These are phyloP conservation scores for Pyrenophora teres DNA, from an alignment of 2,329 filamentous ascomycete species.

Conservation along the genomic window DNA sequence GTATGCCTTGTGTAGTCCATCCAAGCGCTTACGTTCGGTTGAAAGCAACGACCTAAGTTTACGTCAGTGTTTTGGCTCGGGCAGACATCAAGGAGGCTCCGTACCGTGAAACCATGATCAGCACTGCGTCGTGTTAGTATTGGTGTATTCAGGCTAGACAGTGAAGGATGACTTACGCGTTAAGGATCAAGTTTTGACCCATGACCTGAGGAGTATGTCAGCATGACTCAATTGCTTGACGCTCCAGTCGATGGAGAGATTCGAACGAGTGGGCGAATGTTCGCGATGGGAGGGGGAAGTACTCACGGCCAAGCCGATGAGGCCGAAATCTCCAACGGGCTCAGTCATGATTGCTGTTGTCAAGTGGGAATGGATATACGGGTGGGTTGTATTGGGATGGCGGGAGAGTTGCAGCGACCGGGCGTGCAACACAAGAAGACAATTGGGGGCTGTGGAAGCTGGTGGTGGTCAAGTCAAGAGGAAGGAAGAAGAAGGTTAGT, in stretches of 20 bases:
- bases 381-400: slow-evolving; percentile 27
- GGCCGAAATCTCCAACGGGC: slow-evolving; percentile 56
- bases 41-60: slow-evolving; percentile 74
- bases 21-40: slow-evolving; percentile 73
- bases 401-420: slow-evolving; percentile 34
- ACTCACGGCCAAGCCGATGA: slow-evolving; percentile 57
- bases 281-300: neutral
- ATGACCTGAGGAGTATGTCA: slow-evolving; percentile 44
- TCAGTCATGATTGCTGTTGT: slow-evolving; percentile 44
- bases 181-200: slow-evolving; percentile 62
- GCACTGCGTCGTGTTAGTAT: slow-evolving; percentile 45
- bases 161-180: slow-evolving; percentile 49
- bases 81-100: neutral
- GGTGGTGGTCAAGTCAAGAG: slow-evolving; percentile 29
- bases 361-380: slow-evolving; percentile 5
- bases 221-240: slow-evolving; percentile 7
- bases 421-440: slow-evolving; percentile 34
- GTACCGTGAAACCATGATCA: slow-evolving; percentile 75
- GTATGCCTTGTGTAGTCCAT: neutral
- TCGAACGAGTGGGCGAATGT: neutral
- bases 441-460: slow-evolving; percentile 28
- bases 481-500: slow-evolving; percentile 24
- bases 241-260: neutral
- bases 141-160: neutral
- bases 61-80: slow-evolving; percentile 23